A percentile compares a stretch with the other conserved stretches of the same genome.
Evolutionary conservation across 148 eudicot species (phyloP).

Genomic region (Vaccinium darrowii): DNA sequence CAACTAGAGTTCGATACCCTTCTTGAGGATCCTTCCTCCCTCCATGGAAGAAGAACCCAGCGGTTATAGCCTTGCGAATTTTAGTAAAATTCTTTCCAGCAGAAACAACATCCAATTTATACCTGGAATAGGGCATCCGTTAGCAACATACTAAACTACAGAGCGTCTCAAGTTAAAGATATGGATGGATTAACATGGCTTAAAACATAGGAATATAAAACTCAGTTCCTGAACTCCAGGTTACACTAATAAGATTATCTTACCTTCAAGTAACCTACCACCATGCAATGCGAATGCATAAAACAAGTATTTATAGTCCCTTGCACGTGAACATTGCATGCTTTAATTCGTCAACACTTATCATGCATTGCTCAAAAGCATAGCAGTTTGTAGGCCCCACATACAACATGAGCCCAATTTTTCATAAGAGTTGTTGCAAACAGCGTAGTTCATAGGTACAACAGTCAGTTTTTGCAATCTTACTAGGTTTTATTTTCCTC

Average conservation of each 20-base stretch:
- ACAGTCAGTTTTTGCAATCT: neutral
- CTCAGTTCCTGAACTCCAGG: neutral
- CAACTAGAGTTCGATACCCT: constrained; percentile 31
- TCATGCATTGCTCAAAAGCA: neutral
- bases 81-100: constrained; percentile 80
- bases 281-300: neutral
- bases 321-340: neutral
- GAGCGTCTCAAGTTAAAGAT: neutral
- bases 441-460: neutral
- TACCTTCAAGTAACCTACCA: neutral
- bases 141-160: constrained; percentile 12
- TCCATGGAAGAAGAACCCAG: constrained; percentile 89
- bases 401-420: neutral
- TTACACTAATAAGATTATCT: neutral
- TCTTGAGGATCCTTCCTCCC: constrained; percentile 94
- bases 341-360: neutral
- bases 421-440: neutral
- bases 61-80: constrained; percentile 72
- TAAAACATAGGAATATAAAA: neutral
- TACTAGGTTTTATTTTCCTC: neutral
- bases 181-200: neutral
- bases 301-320: neutral
- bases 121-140: constrained; percentile 44
- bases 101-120: constrained; percentile 79
- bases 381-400: neutral